These are phyloP conservation scores for Diplodia seriata DNA, from an alignment of 2,329 filamentous ascomycete species.

Conservation along the genomic window DNA sequence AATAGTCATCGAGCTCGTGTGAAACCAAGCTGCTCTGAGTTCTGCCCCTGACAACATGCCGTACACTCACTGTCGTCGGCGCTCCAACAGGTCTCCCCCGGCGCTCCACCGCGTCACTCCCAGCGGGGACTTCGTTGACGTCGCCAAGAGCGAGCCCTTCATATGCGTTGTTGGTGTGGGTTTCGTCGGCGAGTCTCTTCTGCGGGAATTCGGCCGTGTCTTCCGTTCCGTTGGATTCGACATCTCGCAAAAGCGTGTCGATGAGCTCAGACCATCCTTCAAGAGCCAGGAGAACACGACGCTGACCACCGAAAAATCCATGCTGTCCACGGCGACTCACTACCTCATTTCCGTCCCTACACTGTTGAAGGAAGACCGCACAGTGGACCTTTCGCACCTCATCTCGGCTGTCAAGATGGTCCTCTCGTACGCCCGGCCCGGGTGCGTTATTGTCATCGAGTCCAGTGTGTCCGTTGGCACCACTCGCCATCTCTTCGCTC, in stretches of 20 bases:
- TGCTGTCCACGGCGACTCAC: conserved; percentile 57
- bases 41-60: conserved; percentile 2
- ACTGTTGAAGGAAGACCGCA: conserved; percentile 55
- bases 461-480: conserved; percentile 63
- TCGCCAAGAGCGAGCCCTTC: conserved; percentile 6
- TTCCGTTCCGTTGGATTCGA: conserved; percentile 54
- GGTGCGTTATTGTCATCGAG: conserved; percentile 60
- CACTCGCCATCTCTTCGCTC: conserved; percentile 56
- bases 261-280: conserved; percentile 35
- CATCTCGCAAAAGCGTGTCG: conserved; percentile 31
- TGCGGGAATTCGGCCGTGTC: conserved; percentile 51
- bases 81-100: conserved; percentile 5
- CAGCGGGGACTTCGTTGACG: background rate
- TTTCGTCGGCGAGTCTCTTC: conserved; percentile 61
- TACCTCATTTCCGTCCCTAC: conserved; percentile 64
- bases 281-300: conserved; percentile 7
- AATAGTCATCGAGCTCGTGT: background rate
- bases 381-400: conserved; percentile 58
- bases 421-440: conserved; percentile 50
- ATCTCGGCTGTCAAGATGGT: conserved; percentile 55
- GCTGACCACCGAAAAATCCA: conserved; percentile 44
- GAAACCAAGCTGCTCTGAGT: conserved; percentile 2
- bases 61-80: conserved; percentile 21
- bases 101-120: background rate
- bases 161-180: conserved; percentile 62